Percentiles rank a stretch among this genome's conserved stretches.
phyloP scores from a whole-genome alignment of 257 asterid genomes.

The Solanum bukasovii region DNA sequence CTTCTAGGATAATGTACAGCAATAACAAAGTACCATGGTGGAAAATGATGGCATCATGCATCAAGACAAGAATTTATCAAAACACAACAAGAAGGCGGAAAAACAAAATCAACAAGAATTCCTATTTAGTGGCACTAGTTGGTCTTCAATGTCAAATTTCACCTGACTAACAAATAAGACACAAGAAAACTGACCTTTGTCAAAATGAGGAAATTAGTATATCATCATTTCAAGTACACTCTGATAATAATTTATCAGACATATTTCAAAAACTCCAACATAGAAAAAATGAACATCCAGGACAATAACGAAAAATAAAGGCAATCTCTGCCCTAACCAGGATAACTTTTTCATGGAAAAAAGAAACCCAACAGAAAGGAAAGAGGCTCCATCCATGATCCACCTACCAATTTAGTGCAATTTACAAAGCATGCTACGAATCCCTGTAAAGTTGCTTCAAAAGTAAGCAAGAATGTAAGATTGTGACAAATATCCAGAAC shows the following conservation, averaged over 20 bases:
- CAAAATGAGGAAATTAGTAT: not conserved
- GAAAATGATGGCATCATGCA: not conserved
- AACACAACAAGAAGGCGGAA: not conserved
- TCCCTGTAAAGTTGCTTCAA: not conserved
- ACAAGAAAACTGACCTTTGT: not conserved
- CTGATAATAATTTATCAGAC: not conserved
- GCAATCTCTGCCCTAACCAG: not conserved
- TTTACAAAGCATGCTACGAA: not conserved
- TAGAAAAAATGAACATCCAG: not conserved
- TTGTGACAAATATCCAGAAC: not conserved
- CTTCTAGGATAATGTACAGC: not conserved
- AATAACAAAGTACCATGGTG: not conserved
- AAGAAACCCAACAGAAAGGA: not conserved
- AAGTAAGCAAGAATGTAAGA: not conserved
- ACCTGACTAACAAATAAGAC: not conserved
- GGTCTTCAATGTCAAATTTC: not conserved
- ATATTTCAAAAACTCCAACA: not conserved
- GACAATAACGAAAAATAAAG: not conserved
- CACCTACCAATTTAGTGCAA: not conserved
- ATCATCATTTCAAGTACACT: not conserved
- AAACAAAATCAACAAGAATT: not conserved
- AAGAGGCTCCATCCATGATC: not conserved
- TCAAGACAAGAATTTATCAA: not conserved
- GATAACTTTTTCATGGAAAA: not conserved
- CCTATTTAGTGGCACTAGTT: not conserved